Percentiles rank a stretch among this genome's conserved stretches.
These are phyloP conservation scores for Exophiala aquamarina DNA, from an alignment of 2,329 filamentous ascomycete genomes.

Conservation along the genomic window DNA sequence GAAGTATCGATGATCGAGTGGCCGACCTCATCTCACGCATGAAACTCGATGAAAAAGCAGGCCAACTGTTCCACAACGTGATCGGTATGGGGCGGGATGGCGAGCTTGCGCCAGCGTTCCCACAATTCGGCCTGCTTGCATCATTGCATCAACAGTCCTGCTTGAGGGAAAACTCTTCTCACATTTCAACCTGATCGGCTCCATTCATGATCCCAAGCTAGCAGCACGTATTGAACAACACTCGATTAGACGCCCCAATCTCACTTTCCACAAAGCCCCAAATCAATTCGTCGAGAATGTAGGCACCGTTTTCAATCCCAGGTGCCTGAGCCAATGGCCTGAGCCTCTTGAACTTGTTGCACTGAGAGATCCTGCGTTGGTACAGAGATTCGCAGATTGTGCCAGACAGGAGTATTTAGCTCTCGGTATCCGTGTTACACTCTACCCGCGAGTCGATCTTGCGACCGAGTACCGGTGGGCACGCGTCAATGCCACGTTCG, in stretches of 20 bases:
- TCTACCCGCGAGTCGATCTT: conserved; percentile 54
- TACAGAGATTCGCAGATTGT: conserved; percentile 50
- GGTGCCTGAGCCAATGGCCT: conserved; percentile 52
- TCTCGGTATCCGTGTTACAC: conserved; percentile 45
- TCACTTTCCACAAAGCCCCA: conserved; percentile 13
- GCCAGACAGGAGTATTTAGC: conserved; percentile 48
- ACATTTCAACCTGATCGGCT: conserved; percentile 14
- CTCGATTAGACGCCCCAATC: conserved; percentile 12
- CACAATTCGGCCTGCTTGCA: conserved; percentile 1
- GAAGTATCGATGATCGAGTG: conserved; percentile 64
- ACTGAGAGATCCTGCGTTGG: conserved; percentile 44
- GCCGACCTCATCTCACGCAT: conserved; percentile 68
- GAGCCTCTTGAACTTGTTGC: conserved; percentile 53
- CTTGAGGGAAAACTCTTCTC: conserved; percentile 4
- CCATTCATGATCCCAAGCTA: conserved; percentile 3
- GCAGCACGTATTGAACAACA: conserved; percentile 5
- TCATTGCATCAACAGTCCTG: background rate
- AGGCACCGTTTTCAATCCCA: conserved; percentile 45
- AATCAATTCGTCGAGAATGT: conserved; percentile 15
- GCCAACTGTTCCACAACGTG: conserved; percentile 52
- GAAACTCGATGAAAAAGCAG: conserved; percentile 72
- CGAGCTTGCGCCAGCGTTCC: background rate
- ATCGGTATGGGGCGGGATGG: conserved; percentile 2
- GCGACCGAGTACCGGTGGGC: conserved; percentile 55
- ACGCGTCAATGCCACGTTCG: conserved; percentile 47